phyloP scores from a whole-genome alignment of 345 rosid genomes.

The rapeseed (Brassica napus) region Da-Ae NC_063444.1:31606501-31607000 shows the following conservation, averaged over 20 bases:
- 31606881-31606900: too few relatives aligned
- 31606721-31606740: too few relatives aligned
- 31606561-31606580: slow-evolving; percentile 11
- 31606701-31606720: not conserved
- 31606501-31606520: slow-evolving; percentile 98
- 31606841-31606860: too few relatives aligned
- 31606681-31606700: slow-evolving; percentile 91
- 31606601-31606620: slow-evolving; percentile 70
- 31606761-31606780: too few relatives aligned
- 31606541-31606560: not conserved
- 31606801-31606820: too few relatives aligned
- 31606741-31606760: too few relatives aligned
- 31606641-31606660: slow-evolving; percentile 93
- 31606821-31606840: too few relatives aligned
- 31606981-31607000: slow-evolving; percentile 87
- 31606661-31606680: slow-evolving; percentile 91
- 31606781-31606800: too few relatives aligned
- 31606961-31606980: slow-evolving; percentile 75
- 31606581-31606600: slow-evolving; percentile 22
- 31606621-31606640: slow-evolving; percentile 91
- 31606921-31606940: slow-evolving; percentile 6
- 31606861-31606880: too few relatives aligned
- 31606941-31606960: not conserved
- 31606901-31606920: slow-evolving; percentile 11
- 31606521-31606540: slow-evolving; percentile 82